These are phyloP conservation scores for Exophiala phaeomuriformis DNA, from an alignment of 2,329 filamentous ascomycete species.

Conservation along the genomic window DNA sequence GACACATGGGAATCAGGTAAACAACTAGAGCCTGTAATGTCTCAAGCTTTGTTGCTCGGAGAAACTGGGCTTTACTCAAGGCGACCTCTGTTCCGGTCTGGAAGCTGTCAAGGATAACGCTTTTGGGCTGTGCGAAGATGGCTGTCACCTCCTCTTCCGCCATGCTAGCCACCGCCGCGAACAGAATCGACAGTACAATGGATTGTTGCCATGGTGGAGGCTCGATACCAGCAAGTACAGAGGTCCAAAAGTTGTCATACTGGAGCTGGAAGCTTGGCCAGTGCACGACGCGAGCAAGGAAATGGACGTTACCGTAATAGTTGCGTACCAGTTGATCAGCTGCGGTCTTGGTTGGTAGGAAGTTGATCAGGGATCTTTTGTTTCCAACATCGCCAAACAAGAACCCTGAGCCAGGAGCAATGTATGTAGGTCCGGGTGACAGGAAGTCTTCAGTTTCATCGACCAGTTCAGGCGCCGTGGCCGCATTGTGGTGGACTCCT, in stretches of 20 bases:
- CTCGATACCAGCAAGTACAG: constrained; percentile 53
- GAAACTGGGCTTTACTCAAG: constrained; percentile 61
- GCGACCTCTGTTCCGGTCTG: constrained; percentile 61
- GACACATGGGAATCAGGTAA: constrained; percentile 60
- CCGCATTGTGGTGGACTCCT: constrained; percentile 14
- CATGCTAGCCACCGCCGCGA: constrained; percentile 63
- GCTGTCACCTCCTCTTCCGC: constrained; percentile 46
- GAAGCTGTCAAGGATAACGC: constrained; percentile 54
- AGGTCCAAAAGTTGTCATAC: constrained; percentile 60
- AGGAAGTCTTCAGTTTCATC: constrained; percentile 43
- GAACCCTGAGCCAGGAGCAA: constrained; percentile 60
- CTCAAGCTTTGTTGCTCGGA: constrained; percentile 65
- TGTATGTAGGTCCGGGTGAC: constrained; percentile 57
- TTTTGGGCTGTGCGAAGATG: constrained; percentile 52
- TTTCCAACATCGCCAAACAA: constrained; percentile 53
- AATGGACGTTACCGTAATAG: constrained; percentile 63
- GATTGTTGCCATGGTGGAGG: constrained; percentile 59
- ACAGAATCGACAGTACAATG: constrained; percentile 61
- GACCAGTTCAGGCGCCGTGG: constrained; percentile 9
- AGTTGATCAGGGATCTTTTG: constrained; percentile 49
- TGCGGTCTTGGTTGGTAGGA: constrained; percentile 52
- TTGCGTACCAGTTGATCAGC: constrained; percentile 58
- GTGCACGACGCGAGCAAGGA: constrained; percentile 61
- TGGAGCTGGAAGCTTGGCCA: constrained; percentile 58
- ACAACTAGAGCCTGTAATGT: constrained; percentile 70